Conservation (phyloP, 345 rosid genomes). For the Hevea brasiliensis region DNA sequence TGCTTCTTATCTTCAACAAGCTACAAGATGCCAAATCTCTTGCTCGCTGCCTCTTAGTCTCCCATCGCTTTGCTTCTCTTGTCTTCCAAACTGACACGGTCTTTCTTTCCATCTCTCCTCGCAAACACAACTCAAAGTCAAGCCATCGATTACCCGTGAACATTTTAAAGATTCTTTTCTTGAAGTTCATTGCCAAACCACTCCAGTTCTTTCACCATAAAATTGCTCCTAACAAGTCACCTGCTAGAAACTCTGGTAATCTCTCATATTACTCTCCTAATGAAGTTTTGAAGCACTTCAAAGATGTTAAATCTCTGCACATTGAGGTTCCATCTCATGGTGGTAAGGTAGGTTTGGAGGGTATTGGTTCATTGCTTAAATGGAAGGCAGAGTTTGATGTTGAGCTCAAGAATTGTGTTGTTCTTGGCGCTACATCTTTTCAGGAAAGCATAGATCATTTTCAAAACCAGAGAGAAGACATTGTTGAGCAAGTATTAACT, state of each 20-base stretch:
- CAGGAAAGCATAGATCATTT: neutral
- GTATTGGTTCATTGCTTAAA: constrained; percentile 29
- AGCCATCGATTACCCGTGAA: neutral
- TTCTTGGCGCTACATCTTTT: constrained; percentile 41
- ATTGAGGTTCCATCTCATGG: constrained; percentile 34
- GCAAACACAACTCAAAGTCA: constrained; percentile 1
- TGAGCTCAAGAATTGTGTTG: constrained; percentile 36
- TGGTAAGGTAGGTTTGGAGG: constrained; percentile 7
- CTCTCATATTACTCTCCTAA: constrained; percentile 13
- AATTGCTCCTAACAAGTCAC: neutral
- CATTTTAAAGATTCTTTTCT: constrained; percentile 9
- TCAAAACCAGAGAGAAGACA: neutral
- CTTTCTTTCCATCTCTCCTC: constrained; percentile 22
- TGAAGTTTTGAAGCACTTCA: constrained; percentile 29
- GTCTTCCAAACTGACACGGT: constrained; percentile 19
- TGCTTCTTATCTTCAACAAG: constrained; percentile 31
- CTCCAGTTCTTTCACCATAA: constrained; percentile 21
- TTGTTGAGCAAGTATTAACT: neutral
- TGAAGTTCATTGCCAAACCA: constrained; percentile 26
- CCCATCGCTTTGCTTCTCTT: constrained; percentile 30
- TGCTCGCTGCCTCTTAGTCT: constrained; percentile 31
- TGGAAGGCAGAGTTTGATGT: constrained; percentile 50
- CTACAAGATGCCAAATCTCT: constrained; percentile 32
- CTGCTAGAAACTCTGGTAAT: neutral
- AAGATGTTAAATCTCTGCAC: constrained; percentile 27